phyloP scores from a whole-genome alignment of 2,329 filamentous ascomycete species.

The Aspergillus sp. region DNA sequence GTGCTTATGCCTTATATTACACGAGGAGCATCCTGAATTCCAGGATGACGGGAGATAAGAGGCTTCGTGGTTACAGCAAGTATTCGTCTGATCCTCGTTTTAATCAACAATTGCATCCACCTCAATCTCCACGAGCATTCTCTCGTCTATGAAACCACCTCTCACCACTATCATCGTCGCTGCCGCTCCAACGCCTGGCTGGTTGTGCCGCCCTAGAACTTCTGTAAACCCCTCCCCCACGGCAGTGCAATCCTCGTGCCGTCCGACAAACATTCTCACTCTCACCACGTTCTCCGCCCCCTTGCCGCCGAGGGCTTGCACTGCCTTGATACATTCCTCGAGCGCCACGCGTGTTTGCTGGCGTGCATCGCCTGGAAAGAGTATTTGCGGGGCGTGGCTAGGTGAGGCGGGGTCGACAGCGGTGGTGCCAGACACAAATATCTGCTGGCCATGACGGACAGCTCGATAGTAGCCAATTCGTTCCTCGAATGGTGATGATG shows the following conservation, averaged over 20 bases:
- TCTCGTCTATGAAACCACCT: slow-evolving; percentile 41
- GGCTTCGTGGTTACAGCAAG: no score
- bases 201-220: slow-evolving; percentile 31
- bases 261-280: slow-evolving; percentile 41
- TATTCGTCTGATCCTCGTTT: background rate
- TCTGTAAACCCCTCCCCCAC: slow-evolving; percentile 38
- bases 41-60: no score
- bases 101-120: slow-evolving; percentile 40
- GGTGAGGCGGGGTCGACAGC: slow-evolving; percentile 39
- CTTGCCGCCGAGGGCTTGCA: slow-evolving; percentile 38
- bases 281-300: slow-evolving; percentile 39
- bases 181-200: slow-evolving; percentile 33
- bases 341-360: slow-evolving; percentile 36
- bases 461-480: slow-evolving; percentile 45
- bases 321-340: slow-evolving; percentile 35
- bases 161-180: slow-evolving; percentile 46
- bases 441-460: slow-evolving; percentile 39
- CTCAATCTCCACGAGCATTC: slow-evolving; percentile 47
- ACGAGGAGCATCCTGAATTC: background rate
- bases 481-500: slow-evolving; percentile 42
- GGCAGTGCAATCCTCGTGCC: slow-evolving; percentile 33
- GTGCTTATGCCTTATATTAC: background rate
- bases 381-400: slow-evolving; percentile 26
- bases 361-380: slow-evolving; percentile 37
- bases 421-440: slow-evolving; percentile 47